These are phyloP conservation scores for Gossypium sturtianum DNA, from an alignment of 345 rosid species.

Conservation along the genomic window DNA sequence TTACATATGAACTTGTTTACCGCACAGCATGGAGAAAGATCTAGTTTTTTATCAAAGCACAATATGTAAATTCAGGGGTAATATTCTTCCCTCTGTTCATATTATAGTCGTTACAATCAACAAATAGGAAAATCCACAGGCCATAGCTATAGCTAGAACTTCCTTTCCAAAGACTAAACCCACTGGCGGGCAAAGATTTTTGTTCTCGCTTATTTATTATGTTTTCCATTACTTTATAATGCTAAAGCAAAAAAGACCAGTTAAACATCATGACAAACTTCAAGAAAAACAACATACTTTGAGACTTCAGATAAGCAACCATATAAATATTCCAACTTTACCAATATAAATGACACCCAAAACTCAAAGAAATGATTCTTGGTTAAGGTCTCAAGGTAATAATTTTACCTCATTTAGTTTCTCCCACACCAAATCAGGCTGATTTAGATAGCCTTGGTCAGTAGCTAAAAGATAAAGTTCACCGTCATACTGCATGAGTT, in stretches of 20 bases:
- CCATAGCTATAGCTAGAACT: background rate
- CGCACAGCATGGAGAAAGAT: background rate
- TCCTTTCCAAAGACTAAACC: background rate
- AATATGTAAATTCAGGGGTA: background rate
- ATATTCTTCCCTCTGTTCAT: background rate
- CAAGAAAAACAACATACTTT: background rate
- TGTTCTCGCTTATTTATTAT: background rate
- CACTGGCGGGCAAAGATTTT: background rate
- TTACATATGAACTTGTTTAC: background rate
- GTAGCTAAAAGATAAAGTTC: constrained; percentile 96
- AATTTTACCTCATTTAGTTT: constrained; percentile 81
- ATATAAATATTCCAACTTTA: background rate
- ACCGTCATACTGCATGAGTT: constrained; percentile 66
- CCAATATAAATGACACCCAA: background rate
- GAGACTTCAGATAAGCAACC: background rate
- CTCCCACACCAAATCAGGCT: constrained; percentile 97
- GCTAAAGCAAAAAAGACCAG: background rate
- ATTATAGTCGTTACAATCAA: background rate
- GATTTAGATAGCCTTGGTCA: constrained; percentile 93
- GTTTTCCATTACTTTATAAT: background rate
- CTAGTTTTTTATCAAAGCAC: background rate
- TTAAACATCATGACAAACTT: background rate
- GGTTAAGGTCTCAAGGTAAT: constrained; percentile 1
- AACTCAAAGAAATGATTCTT: background rate
- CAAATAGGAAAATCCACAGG: background rate